Conservation (phyloP, 768 basidiomycete genomes). For the Boletus vermiculosoides region DNA sequence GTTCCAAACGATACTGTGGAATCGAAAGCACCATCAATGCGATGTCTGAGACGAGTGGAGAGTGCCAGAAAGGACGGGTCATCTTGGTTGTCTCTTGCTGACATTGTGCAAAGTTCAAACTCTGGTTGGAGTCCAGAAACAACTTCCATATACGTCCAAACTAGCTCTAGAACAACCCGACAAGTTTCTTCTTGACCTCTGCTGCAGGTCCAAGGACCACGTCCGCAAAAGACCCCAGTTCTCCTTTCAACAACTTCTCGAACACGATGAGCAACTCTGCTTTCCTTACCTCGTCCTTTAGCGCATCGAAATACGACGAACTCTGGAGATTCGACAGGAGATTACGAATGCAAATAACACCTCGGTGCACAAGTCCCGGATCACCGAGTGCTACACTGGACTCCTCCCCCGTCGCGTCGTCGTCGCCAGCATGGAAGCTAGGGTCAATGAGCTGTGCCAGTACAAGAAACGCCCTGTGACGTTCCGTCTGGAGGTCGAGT, state of each 20-base stretch:
- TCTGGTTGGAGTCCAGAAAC: neutral
- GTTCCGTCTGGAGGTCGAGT: conserved; percentile 62
- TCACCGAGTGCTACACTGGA: conserved; percentile 34
- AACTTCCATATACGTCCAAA: neutral
- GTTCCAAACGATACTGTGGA: conserved; percentile 13
- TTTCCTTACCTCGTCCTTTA: conserved; percentile 52
- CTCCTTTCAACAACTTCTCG: conserved; percentile 45
- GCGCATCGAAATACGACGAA: conserved; percentile 35
- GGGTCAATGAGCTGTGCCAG: conserved; percentile 70
- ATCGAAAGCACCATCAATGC: conserved; percentile 56
- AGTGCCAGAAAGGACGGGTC: conserved; percentile 41
- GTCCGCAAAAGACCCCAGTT: conserved; percentile 34
- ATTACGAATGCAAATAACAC: conserved; percentile 71
- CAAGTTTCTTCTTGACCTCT: conserved; percentile 48
- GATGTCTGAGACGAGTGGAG: conserved; percentile 39
- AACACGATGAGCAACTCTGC: conserved; percentile 56
- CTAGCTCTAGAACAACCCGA: conserved; percentile 21
- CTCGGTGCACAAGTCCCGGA: conserved; percentile 73
- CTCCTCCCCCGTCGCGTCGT: conserved; percentile 38
- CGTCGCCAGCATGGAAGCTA: conserved; percentile 34
- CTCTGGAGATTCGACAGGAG: conserved; percentile 50
- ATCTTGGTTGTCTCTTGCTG: conserved; percentile 9
- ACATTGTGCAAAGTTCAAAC: conserved; percentile 9
- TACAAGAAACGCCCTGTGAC: conserved; percentile 60
- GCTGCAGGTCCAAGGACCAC: conserved; percentile 47